Evolutionary conservation across 169 alveolate genomes (phyloP), one percentile per base, ranked within the genome.

Genomic region (Plasmodium malariae): DNA sequence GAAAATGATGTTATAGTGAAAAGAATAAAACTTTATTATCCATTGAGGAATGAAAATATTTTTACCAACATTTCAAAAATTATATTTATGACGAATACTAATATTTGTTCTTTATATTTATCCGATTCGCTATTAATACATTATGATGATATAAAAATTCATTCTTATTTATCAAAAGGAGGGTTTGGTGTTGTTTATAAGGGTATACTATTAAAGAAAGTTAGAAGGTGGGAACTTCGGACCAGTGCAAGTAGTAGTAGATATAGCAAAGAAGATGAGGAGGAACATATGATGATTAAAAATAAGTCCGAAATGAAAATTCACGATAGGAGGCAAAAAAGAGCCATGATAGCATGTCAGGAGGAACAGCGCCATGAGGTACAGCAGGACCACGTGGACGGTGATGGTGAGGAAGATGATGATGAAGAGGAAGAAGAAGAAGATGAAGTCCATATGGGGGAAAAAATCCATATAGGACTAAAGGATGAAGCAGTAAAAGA

Each of bases 111-210:
- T 0, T 63, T 78, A 24, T 78, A 78, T 48, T 34, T 78, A 28
- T 45, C 48, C 5, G 89, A 78, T 24, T 45, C 74, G 2, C 48
- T 62, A 26, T 68, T 78, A 4, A 78, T 78, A 11, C 67, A 78
- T 60, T 78, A 78, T 63, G 70, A 78, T 49, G 45, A 83, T 54
- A 57, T 83, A 5, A 67, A 69, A 83, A 68, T 65, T 51, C 62
- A 69, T 0, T 83, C 86, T 1, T 83, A 68, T 45, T 45, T 83
- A n/a, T 83, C 91, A 0, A 83, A 83, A 40, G 91, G 91, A 1
- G 83, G 86, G 5, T 83, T 83, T 67, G 91, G 91, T 5, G 91
- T 69, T 17, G 91, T 83, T 2, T 83, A 83, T 43, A 65, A 55
- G n/a, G 91, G 91, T 14, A 7, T 67, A 12, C 32, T 83, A 4